Evolutionary conservation across 108 stramenopile species (phyloP).

Genomic region (Chaetoceros muelleri): DNA sequence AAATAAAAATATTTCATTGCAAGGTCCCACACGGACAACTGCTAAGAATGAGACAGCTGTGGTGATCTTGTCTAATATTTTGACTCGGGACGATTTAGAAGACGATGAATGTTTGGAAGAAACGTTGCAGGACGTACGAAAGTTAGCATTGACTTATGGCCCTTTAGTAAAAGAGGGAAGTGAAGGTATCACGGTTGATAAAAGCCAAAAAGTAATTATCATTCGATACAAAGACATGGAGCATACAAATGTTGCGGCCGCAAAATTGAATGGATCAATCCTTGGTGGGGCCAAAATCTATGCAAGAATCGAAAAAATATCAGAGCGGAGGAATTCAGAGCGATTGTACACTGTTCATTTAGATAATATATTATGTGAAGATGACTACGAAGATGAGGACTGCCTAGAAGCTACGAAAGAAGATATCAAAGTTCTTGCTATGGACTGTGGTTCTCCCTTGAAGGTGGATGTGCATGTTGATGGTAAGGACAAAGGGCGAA

Average conservation of each 20-base stretch:
- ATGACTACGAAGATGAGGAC: constrained; percentile 45
- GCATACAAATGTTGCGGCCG: constrained; percentile 15
- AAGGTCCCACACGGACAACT: neutral
- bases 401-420: constrained; percentile 25
- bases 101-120: constrained; percentile 72
- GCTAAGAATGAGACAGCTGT: neutral
- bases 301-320: neutral
- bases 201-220: constrained; percentile 19
- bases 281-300: constrained; percentile 18
- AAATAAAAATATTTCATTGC: neutral
- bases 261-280: constrained; percentile 24
- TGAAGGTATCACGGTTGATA: constrained; percentile 7
- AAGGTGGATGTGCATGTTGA: constrained; percentile 9
- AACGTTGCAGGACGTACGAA: constrained; percentile 43
- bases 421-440: constrained; percentile 22
- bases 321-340: neutral
- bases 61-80: constrained; percentile 41
- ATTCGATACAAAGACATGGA: constrained; percentile 9
- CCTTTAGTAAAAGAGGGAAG: constrained; percentile 11
- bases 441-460: constrained; percentile 17
- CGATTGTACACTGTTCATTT: constrained; percentile 7
- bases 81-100: constrained; percentile 58
- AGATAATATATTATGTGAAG: constrained; percentile 28
- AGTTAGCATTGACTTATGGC: constrained; percentile 30
- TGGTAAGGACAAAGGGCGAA: constrained; percentile 12